Conservation (phyloP, 495 filamentous ascomycete genomes). For the Pyrenopolyporus hunteri region DNA sequence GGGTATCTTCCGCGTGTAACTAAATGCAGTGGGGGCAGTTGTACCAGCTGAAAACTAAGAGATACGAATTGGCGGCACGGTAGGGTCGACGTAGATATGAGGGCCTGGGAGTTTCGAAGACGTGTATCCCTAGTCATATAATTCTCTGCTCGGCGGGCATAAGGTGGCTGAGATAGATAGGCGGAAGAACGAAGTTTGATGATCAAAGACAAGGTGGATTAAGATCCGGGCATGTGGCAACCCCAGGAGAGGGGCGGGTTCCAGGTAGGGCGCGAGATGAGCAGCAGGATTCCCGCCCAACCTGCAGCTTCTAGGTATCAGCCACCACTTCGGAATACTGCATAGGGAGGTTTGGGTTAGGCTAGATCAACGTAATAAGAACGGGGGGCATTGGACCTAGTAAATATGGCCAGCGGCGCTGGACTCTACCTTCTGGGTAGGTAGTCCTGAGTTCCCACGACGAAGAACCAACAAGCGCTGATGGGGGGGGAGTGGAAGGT, state of each 20-base stretch:
- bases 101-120: slow-evolving; percentile 7
- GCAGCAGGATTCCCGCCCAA: slow-evolving; percentile 23
- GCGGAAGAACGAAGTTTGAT: slow-evolving; percentile 19
- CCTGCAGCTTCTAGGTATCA: slow-evolving; percentile 17
- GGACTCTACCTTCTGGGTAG: slow-evolving; percentile 14
- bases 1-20: slow-evolving; percentile 29
- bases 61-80: slow-evolving; percentile 19
- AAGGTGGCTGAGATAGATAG: slow-evolving; percentile 2
- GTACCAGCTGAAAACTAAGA: slow-evolving; percentile 9
- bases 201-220: slow-evolving; percentile 13
- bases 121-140: slow-evolving; percentile 27
- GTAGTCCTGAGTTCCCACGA: slow-evolving; percentile 23
- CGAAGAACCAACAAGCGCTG: slow-evolving; percentile 12
- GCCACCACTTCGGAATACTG: slow-evolving; percentile 23
- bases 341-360: slow-evolving; percentile 19
- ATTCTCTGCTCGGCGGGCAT: slow-evolving; percentile 8
- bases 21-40: slow-evolving; percentile 33
- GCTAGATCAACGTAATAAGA: neutral
- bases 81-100: slow-evolving; percentile 29
- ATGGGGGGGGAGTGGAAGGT: slow-evolving; percentile 11
- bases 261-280: slow-evolving; percentile 20
- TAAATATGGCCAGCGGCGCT: slow-evolving; percentile 16
- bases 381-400: slow-evolving; percentile 6
- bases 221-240: slow-evolving; percentile 25
- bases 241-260: slow-evolving; percentile 22